phyloP scores from a whole-genome alignment of 2,329 filamentous ascomycete genomes.

The Phyllosticta citriasiana region DNA sequence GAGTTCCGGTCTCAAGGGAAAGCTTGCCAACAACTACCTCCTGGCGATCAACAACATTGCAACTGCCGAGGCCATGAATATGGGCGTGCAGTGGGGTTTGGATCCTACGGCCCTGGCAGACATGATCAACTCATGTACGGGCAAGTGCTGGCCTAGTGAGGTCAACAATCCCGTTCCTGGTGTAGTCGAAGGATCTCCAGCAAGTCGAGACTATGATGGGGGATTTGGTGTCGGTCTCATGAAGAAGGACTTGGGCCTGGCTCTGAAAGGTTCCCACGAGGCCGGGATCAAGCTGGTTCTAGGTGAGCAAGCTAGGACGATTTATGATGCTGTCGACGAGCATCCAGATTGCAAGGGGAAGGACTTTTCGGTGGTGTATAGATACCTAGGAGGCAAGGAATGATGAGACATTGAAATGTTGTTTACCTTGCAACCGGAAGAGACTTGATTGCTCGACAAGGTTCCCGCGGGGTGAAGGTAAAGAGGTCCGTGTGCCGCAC shows the following conservation, averaged over 20 bases:
- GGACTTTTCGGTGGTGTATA: conserved; percentile 43
- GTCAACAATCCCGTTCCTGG: conserved; percentile 90
- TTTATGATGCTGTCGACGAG: conserved; percentile 37
- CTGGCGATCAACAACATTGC: conserved; percentile 85
- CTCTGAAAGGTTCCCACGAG: conserved; percentile 37
- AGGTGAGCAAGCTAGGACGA: conserved; percentile 34
- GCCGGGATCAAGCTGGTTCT: conserved; percentile 34
- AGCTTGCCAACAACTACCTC: conserved; percentile 95
- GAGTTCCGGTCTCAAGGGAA: conserved; percentile 78
- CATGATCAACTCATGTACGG: conserved; percentile 88
- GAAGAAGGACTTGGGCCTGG: conserved; percentile 41
- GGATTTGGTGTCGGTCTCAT: conserved; percentile 42
- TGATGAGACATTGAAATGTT: conserved; percentile 10
- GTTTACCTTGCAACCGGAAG: too few species aligned
- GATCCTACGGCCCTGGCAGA: conserved; percentile 61
- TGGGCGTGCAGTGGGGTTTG: conserved; percentile 53
- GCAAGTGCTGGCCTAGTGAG: conserved; percentile 92
- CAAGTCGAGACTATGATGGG: conserved; percentile 56
- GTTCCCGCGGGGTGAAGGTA: background rate
- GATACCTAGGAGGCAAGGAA: conserved; percentile 39
- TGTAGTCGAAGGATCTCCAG: conserved; percentile 66
- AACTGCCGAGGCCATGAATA: conserved; percentile 56
- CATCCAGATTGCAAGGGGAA: conserved; percentile 36
- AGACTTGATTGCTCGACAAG: background rate
- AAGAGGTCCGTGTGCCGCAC: background rate